A percentile compares a stretch with the other conserved stretches of the same genome.
Evolutionary conservation across 345 rosid species (phyloP).

Genomic region (Hibiscus trionum): DNA sequence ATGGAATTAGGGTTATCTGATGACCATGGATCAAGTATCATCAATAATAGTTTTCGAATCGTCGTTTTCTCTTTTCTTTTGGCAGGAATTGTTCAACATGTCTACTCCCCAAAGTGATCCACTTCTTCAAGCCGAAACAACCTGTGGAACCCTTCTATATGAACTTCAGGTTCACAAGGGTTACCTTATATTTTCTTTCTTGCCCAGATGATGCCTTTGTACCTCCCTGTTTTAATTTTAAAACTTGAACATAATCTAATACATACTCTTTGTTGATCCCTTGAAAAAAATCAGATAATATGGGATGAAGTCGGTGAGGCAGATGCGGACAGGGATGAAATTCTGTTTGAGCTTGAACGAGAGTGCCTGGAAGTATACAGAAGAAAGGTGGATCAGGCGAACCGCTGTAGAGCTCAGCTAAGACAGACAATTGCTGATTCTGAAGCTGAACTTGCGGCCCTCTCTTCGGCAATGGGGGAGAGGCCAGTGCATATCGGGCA

Average conservation of each 20-base stretch:
- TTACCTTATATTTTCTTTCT: background rate
- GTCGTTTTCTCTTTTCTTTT: too few species aligned
- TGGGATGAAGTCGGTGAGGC: conserved; percentile 98
- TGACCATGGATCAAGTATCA: background rate
- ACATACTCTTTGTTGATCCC: background rate
- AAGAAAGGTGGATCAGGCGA: conserved; percentile 88
- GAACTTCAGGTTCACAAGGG: conserved; percentile 68
- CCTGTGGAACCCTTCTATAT: conserved; percentile 72
- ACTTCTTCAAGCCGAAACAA: conserved; percentile 65
- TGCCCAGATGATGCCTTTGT: background rate
- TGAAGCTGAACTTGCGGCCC: conserved; percentile 84
- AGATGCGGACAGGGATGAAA: conserved; percentile 68
- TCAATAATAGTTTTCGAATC: background rate
- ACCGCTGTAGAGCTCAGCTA: conserved; percentile 72
- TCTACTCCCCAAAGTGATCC: conserved; percentile 34
- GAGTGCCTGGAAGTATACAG: conserved; percentile 94
- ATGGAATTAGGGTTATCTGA: background rate
- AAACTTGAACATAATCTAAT: background rate
- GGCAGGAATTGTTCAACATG: conserved; percentile 27
- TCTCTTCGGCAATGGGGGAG: conserved; percentile 86
- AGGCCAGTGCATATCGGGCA: conserved; percentile 84
- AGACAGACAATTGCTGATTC: conserved; percentile 77
- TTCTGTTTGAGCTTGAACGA: conserved; percentile 84
- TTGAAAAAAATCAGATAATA: conserved; percentile 42
- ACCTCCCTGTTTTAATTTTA: background rate